Evolutionary conservation across 2,329 filamentous ascomycete species (phyloP).

Genomic region (Immersiporthe knoxdaviesiana): DNA sequence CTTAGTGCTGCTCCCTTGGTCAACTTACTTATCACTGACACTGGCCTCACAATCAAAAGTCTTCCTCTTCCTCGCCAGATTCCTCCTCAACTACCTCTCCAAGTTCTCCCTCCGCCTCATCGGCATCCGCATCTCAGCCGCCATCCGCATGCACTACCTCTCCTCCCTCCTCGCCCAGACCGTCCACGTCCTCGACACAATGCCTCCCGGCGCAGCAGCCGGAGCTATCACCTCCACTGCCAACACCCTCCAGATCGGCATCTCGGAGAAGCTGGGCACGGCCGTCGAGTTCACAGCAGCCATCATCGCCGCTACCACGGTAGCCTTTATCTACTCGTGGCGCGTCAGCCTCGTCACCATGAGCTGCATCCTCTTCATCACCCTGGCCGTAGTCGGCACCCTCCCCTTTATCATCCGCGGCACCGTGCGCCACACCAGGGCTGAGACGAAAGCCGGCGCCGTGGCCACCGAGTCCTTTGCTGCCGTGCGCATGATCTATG

Average conservation of each 20-base stretch:
- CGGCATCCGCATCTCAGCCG: slow-evolving; percentile 63
- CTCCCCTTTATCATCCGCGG: slow-evolving; percentile 61
- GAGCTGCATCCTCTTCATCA: slow-evolving; percentile 60
- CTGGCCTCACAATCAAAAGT: slow-evolving; percentile 12
- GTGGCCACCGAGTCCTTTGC: slow-evolving; percentile 65
- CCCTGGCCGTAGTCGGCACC: slow-evolving; percentile 50
- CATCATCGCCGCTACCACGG: slow-evolving; percentile 55
- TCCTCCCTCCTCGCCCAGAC: slow-evolving; percentile 66
- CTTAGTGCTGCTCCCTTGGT: neutral
- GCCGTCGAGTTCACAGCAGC: slow-evolving; percentile 60
- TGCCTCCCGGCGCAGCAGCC: slow-evolving; percentile 64
- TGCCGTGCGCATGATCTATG: slow-evolving; percentile 64
- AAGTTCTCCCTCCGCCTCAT: slow-evolving; percentile 65
- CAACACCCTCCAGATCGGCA: slow-evolving; percentile 66
- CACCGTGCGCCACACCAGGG: slow-evolving; percentile 48
- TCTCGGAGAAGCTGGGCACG: slow-evolving; percentile 64
- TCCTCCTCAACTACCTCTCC: slow-evolving; percentile 20
- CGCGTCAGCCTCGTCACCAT: slow-evolving; percentile 61
- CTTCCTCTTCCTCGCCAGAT: slow-evolving; percentile 23
- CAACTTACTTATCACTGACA: neutral
- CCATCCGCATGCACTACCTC: slow-evolving; percentile 67
- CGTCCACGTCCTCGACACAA: slow-evolving; percentile 69
- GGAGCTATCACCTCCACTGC: slow-evolving; percentile 66
- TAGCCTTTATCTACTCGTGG: slow-evolving; percentile 63
- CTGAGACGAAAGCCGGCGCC: slow-evolving; percentile 61